Evolutionary conservation across 116 monocot species (phyloP).

Genomic region (Iris pallida): DNA sequence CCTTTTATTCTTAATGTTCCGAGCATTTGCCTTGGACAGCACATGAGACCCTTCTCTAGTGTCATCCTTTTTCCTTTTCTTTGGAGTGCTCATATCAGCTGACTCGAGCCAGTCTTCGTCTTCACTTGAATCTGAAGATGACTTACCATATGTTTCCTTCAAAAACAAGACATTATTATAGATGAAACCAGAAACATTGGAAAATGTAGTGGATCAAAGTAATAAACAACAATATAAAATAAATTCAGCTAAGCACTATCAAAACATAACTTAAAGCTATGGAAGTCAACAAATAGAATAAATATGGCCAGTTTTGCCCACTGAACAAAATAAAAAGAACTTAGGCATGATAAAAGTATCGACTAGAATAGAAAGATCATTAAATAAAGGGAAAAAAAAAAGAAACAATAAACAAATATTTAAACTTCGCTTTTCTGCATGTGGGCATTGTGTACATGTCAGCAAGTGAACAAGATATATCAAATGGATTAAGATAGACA

Average conservation of each 20-base stretch:
- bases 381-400: too few relatives aligned
- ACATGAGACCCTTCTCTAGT: background rate
- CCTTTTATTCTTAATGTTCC: too few relatives aligned
- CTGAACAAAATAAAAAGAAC: too few relatives aligned
- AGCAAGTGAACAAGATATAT: too few relatives aligned
- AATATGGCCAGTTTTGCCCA: background rate
- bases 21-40: too few relatives aligned
- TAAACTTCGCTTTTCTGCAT: too few relatives aligned
- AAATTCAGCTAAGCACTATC: background rate
- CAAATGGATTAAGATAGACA: too few relatives aligned
- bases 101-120: constrained; percentile 60
- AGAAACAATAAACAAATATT: too few relatives aligned
- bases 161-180: constrained; percentile 12
- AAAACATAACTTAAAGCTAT: background rate
- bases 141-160: constrained; percentile 61
- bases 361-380: background rate
- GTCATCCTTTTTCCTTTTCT: constrained; percentile 29
- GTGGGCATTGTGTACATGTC: too few relatives aligned
- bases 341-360: background rate
- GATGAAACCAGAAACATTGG: background rate
- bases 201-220: background rate
- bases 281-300: constrained; percentile 1
- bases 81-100: constrained; percentile 15
- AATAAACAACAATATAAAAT: background rate
- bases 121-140: constrained; percentile 60